These are phyloP conservation scores for Litsea cubeba DNA, from an alignment of 164 flowering plant species.

Conservation along the genomic window DNA sequence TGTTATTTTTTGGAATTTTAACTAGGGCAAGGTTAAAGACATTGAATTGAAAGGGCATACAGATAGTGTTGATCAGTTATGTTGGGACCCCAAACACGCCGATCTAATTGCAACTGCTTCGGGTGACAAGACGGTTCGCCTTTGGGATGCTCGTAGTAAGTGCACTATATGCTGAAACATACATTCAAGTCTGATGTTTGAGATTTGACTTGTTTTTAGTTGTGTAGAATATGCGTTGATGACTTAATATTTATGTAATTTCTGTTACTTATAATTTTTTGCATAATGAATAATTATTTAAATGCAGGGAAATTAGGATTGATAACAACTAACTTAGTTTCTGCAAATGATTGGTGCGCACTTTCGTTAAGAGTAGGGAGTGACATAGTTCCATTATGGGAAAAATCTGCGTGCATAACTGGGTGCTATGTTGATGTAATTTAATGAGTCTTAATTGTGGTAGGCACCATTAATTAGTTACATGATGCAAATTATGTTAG, in stretches of 20 bases:
- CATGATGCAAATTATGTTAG: too few species aligned
- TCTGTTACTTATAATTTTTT: too few species aligned
- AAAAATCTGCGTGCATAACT: too few species aligned
- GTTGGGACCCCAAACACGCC: conserved; percentile 97
- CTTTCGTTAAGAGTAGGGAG: too few species aligned
- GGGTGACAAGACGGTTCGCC: conserved; percentile 93
- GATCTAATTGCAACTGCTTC: conserved; percentile 96
- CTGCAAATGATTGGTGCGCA: too few species aligned
- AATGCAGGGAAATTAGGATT: too few species aligned
- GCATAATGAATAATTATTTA: too few species aligned
- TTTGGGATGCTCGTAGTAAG: conserved; percentile 99
- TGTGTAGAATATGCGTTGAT: not conserved
- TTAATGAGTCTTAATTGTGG: too few species aligned
- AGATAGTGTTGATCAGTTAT: conserved; percentile 98
- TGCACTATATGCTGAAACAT: conserved; percentile 9
- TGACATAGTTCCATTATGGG: too few species aligned
- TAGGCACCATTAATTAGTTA: too few species aligned
- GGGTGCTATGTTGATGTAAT: too few species aligned
- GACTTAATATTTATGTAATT: not conserved
- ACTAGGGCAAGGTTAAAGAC: conserved; percentile 88
- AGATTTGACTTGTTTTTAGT: not conserved
- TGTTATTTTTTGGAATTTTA: conserved; percentile 4
- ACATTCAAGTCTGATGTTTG: not conserved
- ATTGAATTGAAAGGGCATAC: conserved; percentile 91
- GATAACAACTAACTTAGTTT: too few species aligned